Evolutionary conservation across 331 rosid genomes (phyloP), one percentile per base, ranked within the genome.

Genomic region (Pyrus hybrid): DNA sequence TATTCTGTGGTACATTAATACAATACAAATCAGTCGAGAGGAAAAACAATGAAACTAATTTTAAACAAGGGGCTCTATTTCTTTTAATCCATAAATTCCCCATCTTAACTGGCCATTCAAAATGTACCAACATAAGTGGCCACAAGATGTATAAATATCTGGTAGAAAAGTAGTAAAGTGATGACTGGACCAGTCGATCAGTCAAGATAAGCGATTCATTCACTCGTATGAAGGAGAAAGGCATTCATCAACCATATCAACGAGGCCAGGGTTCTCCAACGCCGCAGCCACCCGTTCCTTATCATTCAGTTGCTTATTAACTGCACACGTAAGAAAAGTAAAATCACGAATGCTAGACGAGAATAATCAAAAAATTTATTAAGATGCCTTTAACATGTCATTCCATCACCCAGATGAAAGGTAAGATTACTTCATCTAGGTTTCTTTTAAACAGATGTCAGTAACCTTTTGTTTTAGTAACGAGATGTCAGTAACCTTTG

Each of bases 271-370:
- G 67, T 90, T 94, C 76, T 94, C 99, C 86, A 94, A 77, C 18
- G 99, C 97, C 9, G 97, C 97, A 61, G 97, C 96, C 63, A 90
- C 93, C 56, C 97, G 88, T 67, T 94, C 97, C 84, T 90, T 94
- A 84, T 92, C 97, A 72, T 90, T 94, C 81, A 92, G 87, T 79
- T 92, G 97, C 78, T 92, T 94, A 79, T 94, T 92, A 80, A 94
- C 97, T 90, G 97, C 80, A 83, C 58, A 71, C 33, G 32, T 4
- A 21, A 66, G 60, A 53, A 66, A 70, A 49, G 13, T 4, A 56
- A 33, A 71, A 21, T 21, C 28, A 8, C 6, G 18, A 25, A 63
- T 20, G n/a, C 33, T 8, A 51, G 13, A 23, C 41, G 2, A 21
- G 18, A 32, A 30, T 8, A 8, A 63, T 9, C 8, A 16, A 21